Evolutionary conservation across 2,329 filamentous ascomycete species (phyloP), one percentile per base, ranked within the genome.

Genomic region (Shiraia sp.): DNA sequence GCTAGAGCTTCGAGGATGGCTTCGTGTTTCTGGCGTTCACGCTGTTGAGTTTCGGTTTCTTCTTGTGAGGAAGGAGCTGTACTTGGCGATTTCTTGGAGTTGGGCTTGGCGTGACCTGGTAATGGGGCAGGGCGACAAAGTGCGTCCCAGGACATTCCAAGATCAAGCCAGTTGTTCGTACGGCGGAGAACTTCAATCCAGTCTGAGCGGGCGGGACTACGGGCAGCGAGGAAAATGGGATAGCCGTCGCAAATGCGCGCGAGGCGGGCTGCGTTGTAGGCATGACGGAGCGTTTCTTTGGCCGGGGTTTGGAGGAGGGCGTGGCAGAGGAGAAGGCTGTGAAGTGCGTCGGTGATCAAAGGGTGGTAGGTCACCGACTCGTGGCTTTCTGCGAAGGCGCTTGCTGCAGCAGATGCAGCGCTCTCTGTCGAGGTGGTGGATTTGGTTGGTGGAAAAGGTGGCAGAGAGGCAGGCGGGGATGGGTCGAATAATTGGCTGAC

Each of bases 291-390:
- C 24, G 91, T 79, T 65, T 93, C 88, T 55, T 87, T 89, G 9
- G 81, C 68, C 0, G 88, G 87, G 0, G 89, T 95, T 67, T 92
- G 88, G 6, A 88, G 72, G 8, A 95, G 80, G n/a, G 81, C 80
- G 67, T 95, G 89, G 53, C 85, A 87, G 28, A 95, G 79, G 7
- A 95, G 80, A 2, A 93, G 70, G 4, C 83, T 85, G 66, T 95
- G 88, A 0, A 95, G 78, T 1, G 86, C 86, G 52, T 95, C 89
- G 6, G 83, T 83, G 9, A 95, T 76, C 7, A 93, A 77, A 0
- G 89, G 90, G 58, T 95, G 89, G 63, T 89, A 93, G 1, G 88
- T 93, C 19, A 88, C 77, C 28, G 79, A 78, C 70, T 90, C 87
- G 30, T 80, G 75, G 37, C 72, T 75, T 41, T 76, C 73, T 9